Evolutionary conservation across 2,329 filamentous ascomycete genomes (phyloP).

Genomic region (Colletotrichum aenigma): DNA sequence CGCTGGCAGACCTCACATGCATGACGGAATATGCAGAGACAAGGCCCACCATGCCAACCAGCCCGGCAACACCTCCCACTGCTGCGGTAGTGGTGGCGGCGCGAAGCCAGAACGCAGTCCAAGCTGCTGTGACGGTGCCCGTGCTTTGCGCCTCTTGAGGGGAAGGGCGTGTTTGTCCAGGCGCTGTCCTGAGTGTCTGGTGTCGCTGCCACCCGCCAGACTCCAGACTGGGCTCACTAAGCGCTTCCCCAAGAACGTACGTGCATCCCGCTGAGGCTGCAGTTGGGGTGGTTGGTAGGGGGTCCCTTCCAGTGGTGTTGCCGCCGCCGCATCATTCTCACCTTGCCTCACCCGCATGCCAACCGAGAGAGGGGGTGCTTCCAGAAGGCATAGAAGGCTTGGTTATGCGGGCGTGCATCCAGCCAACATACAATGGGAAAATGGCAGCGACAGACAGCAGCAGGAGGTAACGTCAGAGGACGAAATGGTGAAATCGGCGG

Average conservation of each 20-base stretch:
- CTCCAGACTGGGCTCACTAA: conserved; percentile 12
- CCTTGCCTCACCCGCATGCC: neutral
- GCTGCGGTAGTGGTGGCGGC: conserved; percentile 25
- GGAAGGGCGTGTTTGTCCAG: conserved; percentile 12
- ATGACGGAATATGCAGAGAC: conserved; percentile 63
- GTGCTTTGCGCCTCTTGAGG: conserved; percentile 14
- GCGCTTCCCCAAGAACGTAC: conserved; percentile 9
- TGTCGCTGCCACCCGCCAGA: neutral
- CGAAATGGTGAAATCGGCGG: neutral
- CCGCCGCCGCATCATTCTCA: neutral
- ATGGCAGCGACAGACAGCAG: neutral
- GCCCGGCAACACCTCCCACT: conserved; percentile 35
- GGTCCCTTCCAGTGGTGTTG: neutral
- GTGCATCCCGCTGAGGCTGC: conserved; percentile 5
- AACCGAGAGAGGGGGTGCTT: conserved; percentile 2
- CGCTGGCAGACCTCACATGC: conserved; percentile 53
- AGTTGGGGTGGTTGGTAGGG: conserved; percentile 7
- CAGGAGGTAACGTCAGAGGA: neutral
- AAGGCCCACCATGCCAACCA: conserved; percentile 49
- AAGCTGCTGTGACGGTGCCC: conserved; percentile 27
- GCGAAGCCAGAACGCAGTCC: conserved; percentile 24
- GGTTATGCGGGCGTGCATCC: neutral
- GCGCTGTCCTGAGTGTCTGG: conserved; percentile 6
- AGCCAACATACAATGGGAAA: neutral
- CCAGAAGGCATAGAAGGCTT: conserved; percentile 14